Percentiles rank a stretch among this genome's conserved stretches.
These are phyloP conservation scores for Entomortierella beljakovae DNA, from an alignment of 192 early-diverging fungal genomes.

Conservation along the genomic window DNA sequence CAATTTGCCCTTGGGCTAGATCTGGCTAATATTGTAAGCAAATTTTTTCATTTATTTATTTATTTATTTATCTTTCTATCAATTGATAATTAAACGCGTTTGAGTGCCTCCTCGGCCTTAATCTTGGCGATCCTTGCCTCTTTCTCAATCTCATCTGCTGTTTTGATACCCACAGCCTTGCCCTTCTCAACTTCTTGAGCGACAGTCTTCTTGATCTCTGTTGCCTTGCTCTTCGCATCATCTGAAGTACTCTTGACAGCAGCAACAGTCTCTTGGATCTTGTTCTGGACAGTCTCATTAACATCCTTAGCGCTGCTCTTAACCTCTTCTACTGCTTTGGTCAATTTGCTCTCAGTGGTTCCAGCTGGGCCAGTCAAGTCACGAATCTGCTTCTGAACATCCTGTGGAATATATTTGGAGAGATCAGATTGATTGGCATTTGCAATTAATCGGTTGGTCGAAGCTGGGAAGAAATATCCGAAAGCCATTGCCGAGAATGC, in stretches of 20 bases:
- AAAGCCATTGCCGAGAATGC: conserved; percentile 53
- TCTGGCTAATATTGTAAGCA: no score
- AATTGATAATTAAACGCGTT: conserved; percentile 31
- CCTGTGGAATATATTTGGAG: conserved; percentile 38
- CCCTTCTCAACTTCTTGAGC: conserved; percentile 19
- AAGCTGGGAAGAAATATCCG: conserved; percentile 53
- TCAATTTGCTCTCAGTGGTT: conserved; percentile 19
- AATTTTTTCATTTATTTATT: background rate
- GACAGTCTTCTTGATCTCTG: conserved; percentile 44
- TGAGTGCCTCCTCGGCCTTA: conserved; percentile 37
- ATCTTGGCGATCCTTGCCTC: conserved; percentile 39
- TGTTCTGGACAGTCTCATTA: conserved; percentile 14
- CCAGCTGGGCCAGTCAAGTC: conserved; percentile 23
- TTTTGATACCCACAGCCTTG: conserved; percentile 22
- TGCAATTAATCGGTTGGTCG: conserved; percentile 45
- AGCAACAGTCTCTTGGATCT: conserved; percentile 26
- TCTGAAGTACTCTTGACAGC: conserved; percentile 31
- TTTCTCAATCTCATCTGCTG: conserved; percentile 12
- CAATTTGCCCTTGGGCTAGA: no score
- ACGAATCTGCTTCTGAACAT: conserved; percentile 51
- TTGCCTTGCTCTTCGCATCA: conserved; percentile 45
- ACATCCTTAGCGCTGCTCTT: conserved; percentile 32
- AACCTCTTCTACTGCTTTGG: conserved; percentile 32
- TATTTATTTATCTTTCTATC: background rate
- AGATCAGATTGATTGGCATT: conserved; percentile 46